Evolutionary conservation across 352 stramenopile species (phyloP).

Genomic region (Phytophthora nicotianae): DNA sequence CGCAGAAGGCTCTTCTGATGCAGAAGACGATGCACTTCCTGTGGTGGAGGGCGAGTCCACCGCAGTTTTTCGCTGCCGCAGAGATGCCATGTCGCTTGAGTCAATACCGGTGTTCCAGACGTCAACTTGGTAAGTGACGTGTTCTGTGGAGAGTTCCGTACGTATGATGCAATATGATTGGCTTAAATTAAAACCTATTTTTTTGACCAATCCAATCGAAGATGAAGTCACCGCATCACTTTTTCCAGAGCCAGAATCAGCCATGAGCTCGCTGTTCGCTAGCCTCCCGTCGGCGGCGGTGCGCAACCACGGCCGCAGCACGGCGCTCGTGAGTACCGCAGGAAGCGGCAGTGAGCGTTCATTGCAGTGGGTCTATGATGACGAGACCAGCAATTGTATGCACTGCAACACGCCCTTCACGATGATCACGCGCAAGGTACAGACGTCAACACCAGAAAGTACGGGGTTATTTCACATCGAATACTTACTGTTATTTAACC

Average conservation of each 20-base stretch:
- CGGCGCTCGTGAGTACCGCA: conserved; percentile 39
- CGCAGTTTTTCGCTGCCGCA: conserved; percentile 44
- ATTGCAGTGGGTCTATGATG: conserved; percentile 85
- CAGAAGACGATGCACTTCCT: conserved; percentile 26
- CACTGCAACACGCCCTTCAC: conserved; percentile 88
- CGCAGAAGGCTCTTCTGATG: conserved; percentile 11
- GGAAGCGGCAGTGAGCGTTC: conserved; percentile 48
- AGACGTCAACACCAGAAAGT: background rate
- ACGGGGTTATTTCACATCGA: background rate
- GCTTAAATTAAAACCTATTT: conserved; percentile 9
- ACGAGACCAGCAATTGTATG: conserved; percentile 88
- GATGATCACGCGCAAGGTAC: conserved; percentile 81
- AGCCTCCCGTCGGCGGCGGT: conserved; percentile 66
- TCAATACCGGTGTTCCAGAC: conserved; percentile 3
- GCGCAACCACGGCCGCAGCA: conserved; percentile 52
- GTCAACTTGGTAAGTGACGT: conserved; percentile 38
- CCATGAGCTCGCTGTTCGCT: conserved; percentile 77
- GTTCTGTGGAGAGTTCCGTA: conserved; percentile 11
- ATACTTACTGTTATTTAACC: conserved; percentile 9
- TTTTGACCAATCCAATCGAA: conserved; percentile 7
- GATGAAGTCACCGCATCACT: background rate
- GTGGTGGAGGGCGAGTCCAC: conserved; percentile 13
- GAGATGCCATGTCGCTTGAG: conserved; percentile 30
- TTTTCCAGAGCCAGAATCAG: background rate
- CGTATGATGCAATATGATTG: conserved; percentile 12